Evolutionary conservation across 208 protist genomes (phyloP).

Genomic region (Trypanosoma cruzi): DNA sequence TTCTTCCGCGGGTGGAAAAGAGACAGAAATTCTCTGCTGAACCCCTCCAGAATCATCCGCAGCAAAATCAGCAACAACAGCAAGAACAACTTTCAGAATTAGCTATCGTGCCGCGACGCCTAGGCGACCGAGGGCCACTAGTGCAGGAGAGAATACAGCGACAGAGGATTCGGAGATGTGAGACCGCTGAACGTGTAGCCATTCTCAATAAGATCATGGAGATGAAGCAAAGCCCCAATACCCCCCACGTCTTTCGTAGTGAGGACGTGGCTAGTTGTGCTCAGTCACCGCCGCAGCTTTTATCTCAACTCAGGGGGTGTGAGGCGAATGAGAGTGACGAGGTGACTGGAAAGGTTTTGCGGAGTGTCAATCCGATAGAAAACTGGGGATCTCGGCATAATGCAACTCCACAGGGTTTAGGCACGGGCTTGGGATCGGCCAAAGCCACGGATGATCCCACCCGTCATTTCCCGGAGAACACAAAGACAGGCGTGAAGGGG

Average conservation of each 20-base stretch:
- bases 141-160: not conserved
- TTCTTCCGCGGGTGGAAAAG: not conserved
- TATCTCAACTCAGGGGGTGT: not conserved
- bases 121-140: not conserved
- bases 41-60: not conserved
- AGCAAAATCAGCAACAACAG: not conserved
- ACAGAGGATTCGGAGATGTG: not conserved
- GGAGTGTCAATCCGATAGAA: not conserved
- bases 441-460: not conserved
- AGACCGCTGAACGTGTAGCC: slow-evolving; percentile 7
- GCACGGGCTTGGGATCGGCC: no score
- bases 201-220: slow-evolving; percentile 17
- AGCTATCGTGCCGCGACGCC: not conserved
- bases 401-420: not conserved
- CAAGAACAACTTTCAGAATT: not conserved
- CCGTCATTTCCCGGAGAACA: not conserved
- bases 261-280: not conserved
- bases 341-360: not conserved
- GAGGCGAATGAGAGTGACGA: not conserved
- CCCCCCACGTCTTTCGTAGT: no score
- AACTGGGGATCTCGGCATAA: not conserved
- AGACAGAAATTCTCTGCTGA: not conserved
- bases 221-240: slow-evolving; percentile 10
- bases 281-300: not conserved
- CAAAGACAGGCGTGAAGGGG: not conserved